Conservation (phyloP, 768 basidiomycete genomes). For the Trametes cinnabarina region DNA sequence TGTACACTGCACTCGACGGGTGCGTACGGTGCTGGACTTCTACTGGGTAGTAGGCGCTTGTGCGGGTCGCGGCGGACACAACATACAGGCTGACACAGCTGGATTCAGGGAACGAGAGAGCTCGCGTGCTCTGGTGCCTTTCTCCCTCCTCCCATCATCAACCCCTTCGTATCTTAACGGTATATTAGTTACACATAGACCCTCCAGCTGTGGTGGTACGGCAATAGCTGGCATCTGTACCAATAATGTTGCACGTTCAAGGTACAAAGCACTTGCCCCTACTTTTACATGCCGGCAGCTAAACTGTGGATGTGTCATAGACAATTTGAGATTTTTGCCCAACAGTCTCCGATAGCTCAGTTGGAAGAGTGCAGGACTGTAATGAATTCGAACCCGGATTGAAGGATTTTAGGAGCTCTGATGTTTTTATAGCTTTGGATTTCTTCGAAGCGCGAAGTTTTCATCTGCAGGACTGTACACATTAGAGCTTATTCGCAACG, state of each 20-base stretch:
- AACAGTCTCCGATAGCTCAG: conserved; percentile 1
- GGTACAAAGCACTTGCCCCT: conserved; percentile 8
- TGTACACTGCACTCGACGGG: neutral
- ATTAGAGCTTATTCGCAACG: too few relatives aligned
- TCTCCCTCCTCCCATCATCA: neutral
- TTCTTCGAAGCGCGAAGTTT: too few relatives aligned
- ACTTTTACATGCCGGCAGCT: too few relatives aligned
- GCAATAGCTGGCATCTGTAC: conserved; percentile 18
- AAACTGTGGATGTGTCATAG: too few relatives aligned
- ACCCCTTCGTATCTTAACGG: conserved; percentile 3
- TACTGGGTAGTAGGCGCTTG: neutral
- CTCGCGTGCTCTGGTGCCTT: neutral
- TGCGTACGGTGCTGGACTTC: neutral
- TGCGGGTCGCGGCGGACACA: conserved; percentile 11
- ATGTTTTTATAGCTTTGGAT: neutral
- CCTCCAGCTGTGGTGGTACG: conserved; percentile 2
- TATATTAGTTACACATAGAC: conserved; percentile 15
- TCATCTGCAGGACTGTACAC: too few relatives aligned
- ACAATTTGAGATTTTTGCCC: neutral
- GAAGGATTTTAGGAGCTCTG: neutral
- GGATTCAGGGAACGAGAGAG: neutral
- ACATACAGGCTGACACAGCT: too few relatives aligned
- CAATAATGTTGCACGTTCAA: conserved; percentile 16
- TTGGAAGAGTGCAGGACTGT: conserved; percentile 3
- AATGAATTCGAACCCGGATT: conserved; percentile 1